Evolutionary conservation across 805 yeast species (phyloP), one percentile per base, ranked within the genome.

Genomic region (Saitoella complicata): DNA sequence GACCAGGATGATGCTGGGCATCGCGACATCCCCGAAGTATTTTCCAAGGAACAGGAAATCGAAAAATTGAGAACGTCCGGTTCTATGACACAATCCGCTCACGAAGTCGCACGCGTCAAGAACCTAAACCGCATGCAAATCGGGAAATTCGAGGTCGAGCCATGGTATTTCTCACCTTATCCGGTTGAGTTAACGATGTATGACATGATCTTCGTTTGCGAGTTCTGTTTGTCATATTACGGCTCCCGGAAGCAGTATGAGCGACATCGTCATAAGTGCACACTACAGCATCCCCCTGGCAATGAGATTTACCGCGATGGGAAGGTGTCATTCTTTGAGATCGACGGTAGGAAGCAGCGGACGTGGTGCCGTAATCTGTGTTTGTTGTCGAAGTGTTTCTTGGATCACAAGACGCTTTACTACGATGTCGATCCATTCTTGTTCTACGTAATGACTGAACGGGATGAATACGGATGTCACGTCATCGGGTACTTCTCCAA

Each of bases 121-220:
- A 91, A 91, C 58, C 69, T 91, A 50, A 69, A 73, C 40, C 71
- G 74, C 45, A 75, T 91, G 5, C 79, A 84, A 3, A 75, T 91
- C 64, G 99, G 98, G 1, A 80, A 80, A 50, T 85, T 78, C 60
- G 81, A 82, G 53, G 85, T 91, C 44, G 99, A 91, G 60, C 98
- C 99, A 1, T 91, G 99, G 99, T 91, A 91, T 63, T 91, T 91
- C 57, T 82, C 95, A 1, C 97, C 99, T 1, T 91, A 91, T 60
- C 99, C 99, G 0, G 70, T 85, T 10, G 98, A 91, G 58, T 70
- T 86, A 45, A 85, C 96, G 0, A 97, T 91, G 55, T 91, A 80
- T 51, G 97, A 88, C 59, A 78, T 73, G 45, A 73, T 91, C 29
- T 91, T 80, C 59, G 80, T 91, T 40, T 91, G 95, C 63, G 97